A percentile compares a stretch with the other conserved stretches of the same genome.
Conservation (phyloP, 495 filamentous ascomycete genomes). For the Xylaria venustula region DNA sequence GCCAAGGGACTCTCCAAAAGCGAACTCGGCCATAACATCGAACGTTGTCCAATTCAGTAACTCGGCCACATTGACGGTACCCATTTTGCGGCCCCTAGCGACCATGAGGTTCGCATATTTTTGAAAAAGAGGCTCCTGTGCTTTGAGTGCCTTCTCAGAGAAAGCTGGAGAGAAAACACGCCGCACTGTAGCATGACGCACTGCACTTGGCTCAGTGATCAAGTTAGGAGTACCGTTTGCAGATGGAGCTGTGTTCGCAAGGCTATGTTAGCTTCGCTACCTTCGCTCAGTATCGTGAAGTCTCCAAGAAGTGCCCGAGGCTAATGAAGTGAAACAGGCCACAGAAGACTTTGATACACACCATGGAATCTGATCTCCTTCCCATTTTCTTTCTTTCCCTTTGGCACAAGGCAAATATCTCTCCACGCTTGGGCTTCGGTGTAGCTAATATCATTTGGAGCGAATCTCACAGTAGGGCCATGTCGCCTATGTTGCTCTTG, state of each 20-base stretch:
- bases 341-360: too few relatives aligned
- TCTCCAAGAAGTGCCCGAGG: too few relatives aligned
- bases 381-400: slow-evolving; percentile 15
- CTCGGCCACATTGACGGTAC: slow-evolving; percentile 33
- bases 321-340: too few relatives aligned
- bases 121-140: slow-evolving; percentile 44
- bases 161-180: slow-evolving; percentile 46
- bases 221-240: slow-evolving; percentile 13
- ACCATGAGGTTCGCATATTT: slow-evolving; percentile 44
- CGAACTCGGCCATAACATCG: slow-evolving; percentile 50
- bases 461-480: slow-evolving; percentile 43
- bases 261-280: too few relatives aligned
- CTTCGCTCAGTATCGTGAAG: too few relatives aligned
- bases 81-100: neutral
- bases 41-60: slow-evolving; percentile 41
- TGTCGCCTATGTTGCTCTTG: slow-evolving; percentile 37
- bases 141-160: slow-evolving; percentile 41
- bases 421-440: slow-evolving; percentile 42
- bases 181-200: slow-evolving; percentile 29
- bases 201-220: slow-evolving; percentile 1
- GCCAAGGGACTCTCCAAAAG: slow-evolving; percentile 47
- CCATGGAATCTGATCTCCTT: slow-evolving; percentile 14
- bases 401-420: slow-evolving; percentile 45
- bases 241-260: neutral
- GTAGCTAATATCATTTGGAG: slow-evolving; percentile 43